Evolutionary conservation across 495 filamentous ascomycete species (phyloP), one percentile per base, ranked within the genome.

Genomic region (Astrothelium subdiscretum): DNA sequence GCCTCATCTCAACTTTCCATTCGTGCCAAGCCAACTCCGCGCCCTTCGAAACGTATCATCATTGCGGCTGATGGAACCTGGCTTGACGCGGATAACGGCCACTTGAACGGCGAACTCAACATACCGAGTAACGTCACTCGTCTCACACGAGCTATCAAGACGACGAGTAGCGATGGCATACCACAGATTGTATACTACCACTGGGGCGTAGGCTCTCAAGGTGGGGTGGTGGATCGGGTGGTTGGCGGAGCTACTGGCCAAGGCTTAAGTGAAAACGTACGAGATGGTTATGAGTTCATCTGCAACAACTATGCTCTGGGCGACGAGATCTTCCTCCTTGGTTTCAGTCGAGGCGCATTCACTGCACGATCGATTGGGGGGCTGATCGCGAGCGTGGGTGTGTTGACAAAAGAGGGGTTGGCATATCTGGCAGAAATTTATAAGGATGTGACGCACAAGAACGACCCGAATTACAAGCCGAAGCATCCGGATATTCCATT

Each of bases 341-440:
- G 87, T 10, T 90, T 89, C 73, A 88, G 85, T 29, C 78, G 87
- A 2, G 86, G 87, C 10, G 86, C 86, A n/a, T 90, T 85, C 66
- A 89, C 86, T 0, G 85, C 84, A 1, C 77, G 87, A 59, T 81
- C 78, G 32, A 82, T 89, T 51, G 81, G 81, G 35, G 82, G 82
- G 10, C 73, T 89, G 71, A 82, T 90, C 54, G 76, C 73, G 3
- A 75, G 80, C 48, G 71, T 89, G 1, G 86, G 86, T 0, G 71
- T 90, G 6, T 75, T 90, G 35, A 89, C 82, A 1, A 78, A 81
- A 31, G 76, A 79, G 24, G 87, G 85, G 13, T 79, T 88, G 75
- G 80, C 85, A 48, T 76, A 74, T 63, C 81, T 88, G 64, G 81
- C 82, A 44, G 82, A 81, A 6, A 82, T 90, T 27, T 88, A 82